phyloP scores from a whole-genome alignment of 805 yeast species.

The Suhomyces pyralidae region DNA sequence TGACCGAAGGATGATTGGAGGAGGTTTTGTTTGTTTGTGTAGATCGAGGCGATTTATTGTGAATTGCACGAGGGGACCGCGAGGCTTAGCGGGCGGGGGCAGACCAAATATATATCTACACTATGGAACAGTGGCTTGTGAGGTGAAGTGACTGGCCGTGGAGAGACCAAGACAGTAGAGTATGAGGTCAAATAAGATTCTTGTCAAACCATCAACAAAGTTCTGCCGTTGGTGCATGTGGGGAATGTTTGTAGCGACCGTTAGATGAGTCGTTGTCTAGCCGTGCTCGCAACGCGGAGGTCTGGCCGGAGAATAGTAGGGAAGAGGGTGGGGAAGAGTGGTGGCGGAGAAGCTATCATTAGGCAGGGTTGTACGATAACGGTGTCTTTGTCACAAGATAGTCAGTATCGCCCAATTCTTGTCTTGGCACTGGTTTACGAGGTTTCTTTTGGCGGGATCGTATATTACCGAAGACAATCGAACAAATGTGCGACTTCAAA shows the following conservation, averaged over 20 bases:
- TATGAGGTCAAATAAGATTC: too few relatives aligned
- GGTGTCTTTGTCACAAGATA: too few relatives aligned
- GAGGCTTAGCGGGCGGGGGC: neutral
- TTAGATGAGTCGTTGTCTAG: neutral
- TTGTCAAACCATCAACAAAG: too few relatives aligned
- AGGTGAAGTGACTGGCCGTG: neutral
- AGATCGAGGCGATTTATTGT: neutral
- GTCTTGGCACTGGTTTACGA: too few relatives aligned
- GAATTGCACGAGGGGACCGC: neutral
- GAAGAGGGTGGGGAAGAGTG: too few relatives aligned
- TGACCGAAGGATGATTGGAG: neutral
- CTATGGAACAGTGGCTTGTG: neutral
- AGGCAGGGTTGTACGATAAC: too few relatives aligned
- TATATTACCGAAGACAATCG: too few relatives aligned
- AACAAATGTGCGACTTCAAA: neutral
- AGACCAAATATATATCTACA: neutral
- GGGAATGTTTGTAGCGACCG: neutral
- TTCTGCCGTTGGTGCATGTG: neutral
- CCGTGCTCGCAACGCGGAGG: neutral
- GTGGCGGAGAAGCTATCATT: too few relatives aligned
- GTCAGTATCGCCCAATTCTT: too few relatives aligned
- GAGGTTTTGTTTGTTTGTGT: neutral
- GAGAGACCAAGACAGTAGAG: neutral
- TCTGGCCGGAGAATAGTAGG: neutral
- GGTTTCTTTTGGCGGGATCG: too few relatives aligned